Evolutionary conservation across 208 protist genomes (phyloP), one percentile per base, ranked within the genome.

Genomic region (Wallacemonas sp.): DNA sequence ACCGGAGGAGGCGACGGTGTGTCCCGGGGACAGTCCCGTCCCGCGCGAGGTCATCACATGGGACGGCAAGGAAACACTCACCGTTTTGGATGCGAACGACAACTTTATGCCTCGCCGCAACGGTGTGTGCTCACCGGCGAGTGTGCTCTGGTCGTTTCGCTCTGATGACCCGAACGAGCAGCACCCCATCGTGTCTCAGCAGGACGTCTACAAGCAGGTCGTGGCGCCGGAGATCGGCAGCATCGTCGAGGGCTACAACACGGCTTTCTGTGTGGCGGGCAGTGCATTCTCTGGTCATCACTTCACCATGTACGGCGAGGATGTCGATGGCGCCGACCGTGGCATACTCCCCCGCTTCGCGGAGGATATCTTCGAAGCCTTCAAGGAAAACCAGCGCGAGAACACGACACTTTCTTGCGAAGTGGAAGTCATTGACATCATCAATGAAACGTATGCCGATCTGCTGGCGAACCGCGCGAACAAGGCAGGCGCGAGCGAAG

Each of bases 261-360:
- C 85, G 9, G 89, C 89, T 24, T 95, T 91, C 60, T 82, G 72
- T 64, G 70, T 93, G 8, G 73, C 77, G 26, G 89, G 89, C 34
- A 76, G 66, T 3, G 54, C 80, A 22, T 74, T 74, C 53, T 83
- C 74, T 61, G 89, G 89, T 2, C 78, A 83, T 37, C 50, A 78
- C 21, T 90, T 89, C 71, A 89, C 89, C 3, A 61, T 95, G 36
- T 95, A 92, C 76, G 89, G 89, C 45, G 68, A 78, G 45, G 73
- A 81, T 54, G 65, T 81, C 29, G 78, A 91, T 15, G 78, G 75
- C 19, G 21, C 72, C 12, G 57, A 77, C 8, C 74, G 89, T 63
- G 85, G 85, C 13, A 76, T 95, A 38, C 48, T 92, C 38, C 86
- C 83, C 13, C 89, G 85, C 37, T 95, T 92, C 63, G 77, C 69